Percentiles rank a stretch among this genome's conserved stretches.
phyloP scores from a whole-genome alignment of 139 green algal genomes.

The Gonium pectorale region DNA sequence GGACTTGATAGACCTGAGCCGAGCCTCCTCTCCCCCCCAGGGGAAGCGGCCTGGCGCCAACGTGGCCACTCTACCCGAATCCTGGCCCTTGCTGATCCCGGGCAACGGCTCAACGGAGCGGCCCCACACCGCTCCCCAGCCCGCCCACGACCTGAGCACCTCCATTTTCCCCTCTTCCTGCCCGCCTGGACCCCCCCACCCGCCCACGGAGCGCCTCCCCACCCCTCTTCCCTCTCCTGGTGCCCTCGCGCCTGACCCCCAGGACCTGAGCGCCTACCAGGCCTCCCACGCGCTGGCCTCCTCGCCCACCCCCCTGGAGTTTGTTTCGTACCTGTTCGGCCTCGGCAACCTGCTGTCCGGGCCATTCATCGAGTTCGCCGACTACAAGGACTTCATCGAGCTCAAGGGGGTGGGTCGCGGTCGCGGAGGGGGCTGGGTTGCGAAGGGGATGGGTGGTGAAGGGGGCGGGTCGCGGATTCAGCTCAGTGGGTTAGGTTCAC shows the following conservation, averaged over 20 bases:
- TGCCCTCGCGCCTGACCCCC: background rate
- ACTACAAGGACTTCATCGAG: conserved; percentile 84
- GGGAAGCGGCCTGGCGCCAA: too few relatives aligned
- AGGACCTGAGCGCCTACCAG: conserved; percentile 50
- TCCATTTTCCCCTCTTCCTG: too few relatives aligned
- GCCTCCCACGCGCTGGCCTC: background rate
- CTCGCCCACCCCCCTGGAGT: conserved; percentile 76
- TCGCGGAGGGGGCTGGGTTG: background rate
- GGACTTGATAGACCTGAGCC: too few relatives aligned
- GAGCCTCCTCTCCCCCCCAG: too few relatives aligned
- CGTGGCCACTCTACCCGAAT: too few relatives aligned
- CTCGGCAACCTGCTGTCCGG: conserved; percentile 88
- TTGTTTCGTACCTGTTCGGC: conserved; percentile 79
- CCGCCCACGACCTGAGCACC: too few relatives aligned
- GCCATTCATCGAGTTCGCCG: conserved; percentile 82
- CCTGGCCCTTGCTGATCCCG: too few relatives aligned
- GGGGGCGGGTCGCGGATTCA: background rate
- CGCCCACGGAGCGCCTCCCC: background rate
- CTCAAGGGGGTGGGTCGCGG: conserved; percentile 55
- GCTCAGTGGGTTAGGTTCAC: too few relatives aligned
- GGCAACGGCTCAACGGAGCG: too few relatives aligned
- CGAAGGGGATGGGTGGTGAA: background rate
- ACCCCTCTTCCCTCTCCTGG: background rate
- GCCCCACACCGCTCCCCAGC: too few relatives aligned
- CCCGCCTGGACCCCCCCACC: too few relatives aligned